Evolutionary conservation across 352 stramenopile genomes (phyloP).

Genomic region (Phytophthora meadii): DNA sequence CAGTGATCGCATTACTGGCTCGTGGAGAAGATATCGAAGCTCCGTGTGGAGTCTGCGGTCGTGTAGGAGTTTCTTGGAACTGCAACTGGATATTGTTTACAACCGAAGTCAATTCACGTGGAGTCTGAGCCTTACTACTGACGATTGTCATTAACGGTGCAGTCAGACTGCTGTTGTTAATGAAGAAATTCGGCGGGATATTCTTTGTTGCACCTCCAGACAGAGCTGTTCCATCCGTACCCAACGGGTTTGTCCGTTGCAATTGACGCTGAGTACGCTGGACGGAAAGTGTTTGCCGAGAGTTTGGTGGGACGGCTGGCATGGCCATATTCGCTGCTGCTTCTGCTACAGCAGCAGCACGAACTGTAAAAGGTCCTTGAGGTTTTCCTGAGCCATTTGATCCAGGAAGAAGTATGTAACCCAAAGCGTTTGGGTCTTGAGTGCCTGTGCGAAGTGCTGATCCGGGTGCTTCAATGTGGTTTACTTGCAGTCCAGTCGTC

Average conservation of each 20-base stretch:
- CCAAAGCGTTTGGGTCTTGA: slow-evolving; percentile 21
- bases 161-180: slow-evolving; percentile 38
- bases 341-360: slow-evolving; percentile 29
- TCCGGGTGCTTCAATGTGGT: slow-evolving; percentile 24
- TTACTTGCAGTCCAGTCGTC: slow-evolving; percentile 18
- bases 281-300: slow-evolving; percentile 12
- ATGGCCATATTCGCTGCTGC: slow-evolving; percentile 32
- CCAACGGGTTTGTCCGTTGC: slow-evolving; percentile 11
- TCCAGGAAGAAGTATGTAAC: slow-evolving; percentile 18
- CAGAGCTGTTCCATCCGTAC: slow-evolving; percentile 3
- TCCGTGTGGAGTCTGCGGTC: slow-evolving; percentile 25
- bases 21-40: slow-evolving; percentile 24
- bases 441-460: slow-evolving; percentile 12
- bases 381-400: slow-evolving; percentile 7
- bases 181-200: slow-evolving; percentile 22
- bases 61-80: slow-evolving; percentile 13
- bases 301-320: slow-evolving; percentile 7
- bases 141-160: slow-evolving; percentile 36
- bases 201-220: slow-evolving; percentile 20
- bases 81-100: slow-evolving; percentile 29
- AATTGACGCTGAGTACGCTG: slow-evolving; percentile 19
- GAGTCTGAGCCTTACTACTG: slow-evolving; percentile 27
- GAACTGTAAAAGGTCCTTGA: slow-evolving; percentile 29
- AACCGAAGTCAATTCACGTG: slow-evolving; percentile 12
- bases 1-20: slow-evolving; percentile 15